phyloP scores from a whole-genome alignment of 805 yeast genomes.

The Priceomyces haplophilus region DNA sequence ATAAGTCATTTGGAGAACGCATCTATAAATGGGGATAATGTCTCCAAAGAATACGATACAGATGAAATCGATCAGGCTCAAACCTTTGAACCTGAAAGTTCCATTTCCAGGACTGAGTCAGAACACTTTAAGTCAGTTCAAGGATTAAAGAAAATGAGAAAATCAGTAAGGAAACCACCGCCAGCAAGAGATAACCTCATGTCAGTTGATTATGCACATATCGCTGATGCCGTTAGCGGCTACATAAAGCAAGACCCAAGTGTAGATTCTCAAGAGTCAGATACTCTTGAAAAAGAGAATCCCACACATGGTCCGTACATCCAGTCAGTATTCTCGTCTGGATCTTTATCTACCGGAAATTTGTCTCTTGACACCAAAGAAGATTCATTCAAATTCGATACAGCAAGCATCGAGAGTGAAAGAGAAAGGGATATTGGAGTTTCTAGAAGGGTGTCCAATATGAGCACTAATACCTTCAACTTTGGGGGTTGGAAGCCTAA shows the following conservation, averaged over 20 bases:
- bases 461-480: constrained; percentile 36
- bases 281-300: neutral
- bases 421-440: constrained; percentile 5
- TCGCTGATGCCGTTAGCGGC: constrained; percentile 32
- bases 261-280: neutral
- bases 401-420: constrained; percentile 1
- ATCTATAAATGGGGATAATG: constrained; percentile 7
- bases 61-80: neutral
- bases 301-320: neutral
- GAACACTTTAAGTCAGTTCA: neutral
- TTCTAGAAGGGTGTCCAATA: constrained; percentile 32
- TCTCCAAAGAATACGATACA: neutral
- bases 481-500: constrained; percentile 62
- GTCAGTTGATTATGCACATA: constrained; percentile 26
- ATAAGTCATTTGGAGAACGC: constrained; percentile 34
- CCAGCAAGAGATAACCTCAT: constrained; percentile 14
- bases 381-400: constrained; percentile 4
- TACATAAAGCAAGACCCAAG: constrained; percentile 13
- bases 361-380: constrained; percentile 17
- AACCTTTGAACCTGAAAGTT: neutral
- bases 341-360: constrained; percentile 30
- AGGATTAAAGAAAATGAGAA: neutral
- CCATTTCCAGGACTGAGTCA: neutral
- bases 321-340: constrained; percentile 17
- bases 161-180: constrained; percentile 36